These are phyloP conservation scores for Monosporascus sp. DNA, from an alignment of 2,329 filamentous ascomycete species.

Conservation along the genomic window DNA sequence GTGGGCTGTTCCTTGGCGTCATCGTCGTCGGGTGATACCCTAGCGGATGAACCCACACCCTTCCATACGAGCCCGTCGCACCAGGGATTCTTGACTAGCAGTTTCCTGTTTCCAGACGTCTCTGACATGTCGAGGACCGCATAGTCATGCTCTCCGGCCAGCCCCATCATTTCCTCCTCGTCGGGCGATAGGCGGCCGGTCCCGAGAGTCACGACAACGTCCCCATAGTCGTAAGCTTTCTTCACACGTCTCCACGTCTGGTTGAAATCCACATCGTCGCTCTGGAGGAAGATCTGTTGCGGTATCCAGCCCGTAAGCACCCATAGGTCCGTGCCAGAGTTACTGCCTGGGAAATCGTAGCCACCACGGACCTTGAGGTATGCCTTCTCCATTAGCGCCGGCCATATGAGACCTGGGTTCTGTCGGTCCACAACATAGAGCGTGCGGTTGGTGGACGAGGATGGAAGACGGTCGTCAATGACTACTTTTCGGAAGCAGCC, in stretches of 20 bases:
- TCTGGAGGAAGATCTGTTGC: constrained; percentile 87
- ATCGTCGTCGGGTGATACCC: constrained; percentile 12
- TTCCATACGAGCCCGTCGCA: constrained; percentile 74
- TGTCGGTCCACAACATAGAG: constrained; percentile 85
- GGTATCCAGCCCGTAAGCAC: constrained; percentile 94
- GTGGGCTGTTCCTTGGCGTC: constrained; percentile 19
- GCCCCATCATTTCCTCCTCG: constrained; percentile 74
- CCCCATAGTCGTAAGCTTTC: constrained; percentile 67
- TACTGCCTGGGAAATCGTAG: constrained; percentile 96
- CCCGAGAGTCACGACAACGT: constrained; percentile 85
- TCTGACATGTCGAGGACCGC: constrained; percentile 77
- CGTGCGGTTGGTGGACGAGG: constrained; percentile 67
- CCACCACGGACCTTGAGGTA: constrained; percentile 93
- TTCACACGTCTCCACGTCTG: constrained; percentile 74
- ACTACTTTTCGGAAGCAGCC: constrained; percentile 82
- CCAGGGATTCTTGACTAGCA: constrained; percentile 96
- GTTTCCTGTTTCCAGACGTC: constrained; percentile 53
- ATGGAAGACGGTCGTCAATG: constrained; percentile 83
- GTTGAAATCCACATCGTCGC: constrained; percentile 72
- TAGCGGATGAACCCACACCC: constrained; percentile 38
- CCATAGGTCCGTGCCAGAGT: constrained; percentile 92
- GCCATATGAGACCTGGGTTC: constrained; percentile 81
- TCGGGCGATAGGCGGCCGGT: constrained; percentile 75
- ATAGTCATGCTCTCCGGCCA: constrained; percentile 91
- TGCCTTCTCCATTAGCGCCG: constrained; percentile 89